Conservation (phyloP, 176 grass and related monocot genomes). For the barley (Hordeum vulgare) region DNA sequence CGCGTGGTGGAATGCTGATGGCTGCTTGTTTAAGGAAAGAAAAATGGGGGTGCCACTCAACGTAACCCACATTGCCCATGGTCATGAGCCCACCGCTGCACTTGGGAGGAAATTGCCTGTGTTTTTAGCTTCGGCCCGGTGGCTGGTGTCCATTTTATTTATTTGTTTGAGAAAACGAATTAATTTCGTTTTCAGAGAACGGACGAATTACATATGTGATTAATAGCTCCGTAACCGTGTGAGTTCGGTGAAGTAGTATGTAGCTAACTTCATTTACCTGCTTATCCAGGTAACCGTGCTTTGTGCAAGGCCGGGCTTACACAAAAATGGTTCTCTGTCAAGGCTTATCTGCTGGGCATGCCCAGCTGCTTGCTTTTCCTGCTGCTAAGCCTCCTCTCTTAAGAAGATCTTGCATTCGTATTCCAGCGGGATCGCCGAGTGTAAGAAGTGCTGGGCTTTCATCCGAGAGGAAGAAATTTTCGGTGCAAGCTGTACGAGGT, state of each 20-base stretch:
- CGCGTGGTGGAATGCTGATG: not conserved
- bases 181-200: not conserved
- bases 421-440: not conserved
- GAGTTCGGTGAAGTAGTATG: not conserved
- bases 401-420: slow-evolving; percentile 9
- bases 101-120: not conserved
- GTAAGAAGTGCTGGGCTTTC: not conserved
- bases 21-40: not conserved
- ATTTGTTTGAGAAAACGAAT: not conserved
- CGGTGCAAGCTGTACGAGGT: slow-evolving; percentile 13
- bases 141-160: not conserved
- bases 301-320: not conserved
- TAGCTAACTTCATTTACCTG: not conserved
- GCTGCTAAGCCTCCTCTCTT: not conserved
- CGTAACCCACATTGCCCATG: not conserved
- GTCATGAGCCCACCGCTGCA: not conserved
- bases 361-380: slow-evolving; percentile 43
- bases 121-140: not conserved
- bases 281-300: not conserved
- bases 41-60: not conserved
- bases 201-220: not conserved
- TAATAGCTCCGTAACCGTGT: not conserved
- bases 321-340: slow-evolving; percentile 36
- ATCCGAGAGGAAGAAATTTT: not conserved
- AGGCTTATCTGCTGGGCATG: slow-evolving; percentile 20